phyloP scores from a whole-genome alignment of 129 eudicot species.

The Smallanthus sonchifolius region DNA sequence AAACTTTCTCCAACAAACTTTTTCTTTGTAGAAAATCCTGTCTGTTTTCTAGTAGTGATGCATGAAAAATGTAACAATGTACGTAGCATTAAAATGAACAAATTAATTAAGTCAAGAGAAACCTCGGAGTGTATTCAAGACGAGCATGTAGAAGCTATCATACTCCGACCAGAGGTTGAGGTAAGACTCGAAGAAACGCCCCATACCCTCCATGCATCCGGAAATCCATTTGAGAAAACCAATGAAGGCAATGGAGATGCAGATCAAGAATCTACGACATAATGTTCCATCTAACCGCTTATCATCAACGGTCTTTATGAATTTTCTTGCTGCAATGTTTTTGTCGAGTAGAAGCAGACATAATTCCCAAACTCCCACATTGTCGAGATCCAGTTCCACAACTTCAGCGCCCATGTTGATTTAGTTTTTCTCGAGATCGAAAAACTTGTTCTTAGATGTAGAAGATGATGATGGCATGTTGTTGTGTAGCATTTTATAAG shows the following conservation, averaged over 20 bases:
- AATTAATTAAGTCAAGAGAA: not conserved
- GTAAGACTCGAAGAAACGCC: conserved; percentile 7
- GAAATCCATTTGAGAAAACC: not conserved
- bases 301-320: conserved; percentile 16
- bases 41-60: too few species aligned
- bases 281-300: conserved; percentile 9
- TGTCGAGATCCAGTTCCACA: conserved; percentile 5
- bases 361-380: conserved; percentile 9
- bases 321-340: conserved; percentile 16
- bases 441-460: not conserved
- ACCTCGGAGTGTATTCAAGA: conserved; percentile 12
- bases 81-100: not conserved
- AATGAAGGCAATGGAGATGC: conserved; percentile 3
- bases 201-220: not conserved
- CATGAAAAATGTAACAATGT: too few species aligned
- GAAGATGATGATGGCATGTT: not conserved
- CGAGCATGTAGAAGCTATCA: conserved; percentile 20
- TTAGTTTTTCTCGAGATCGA: not conserved
- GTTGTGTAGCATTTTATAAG: not conserved
- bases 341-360: conserved; percentile 8
- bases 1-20: too few species aligned
- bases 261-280: conserved; percentile 9
- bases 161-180: conserved; percentile 24
- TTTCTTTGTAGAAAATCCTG: too few species aligned
- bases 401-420: not conserved